phyloP scores from a whole-genome alignment of 352 stramenopile genomes.

The Pythium apleroticum region DNA sequence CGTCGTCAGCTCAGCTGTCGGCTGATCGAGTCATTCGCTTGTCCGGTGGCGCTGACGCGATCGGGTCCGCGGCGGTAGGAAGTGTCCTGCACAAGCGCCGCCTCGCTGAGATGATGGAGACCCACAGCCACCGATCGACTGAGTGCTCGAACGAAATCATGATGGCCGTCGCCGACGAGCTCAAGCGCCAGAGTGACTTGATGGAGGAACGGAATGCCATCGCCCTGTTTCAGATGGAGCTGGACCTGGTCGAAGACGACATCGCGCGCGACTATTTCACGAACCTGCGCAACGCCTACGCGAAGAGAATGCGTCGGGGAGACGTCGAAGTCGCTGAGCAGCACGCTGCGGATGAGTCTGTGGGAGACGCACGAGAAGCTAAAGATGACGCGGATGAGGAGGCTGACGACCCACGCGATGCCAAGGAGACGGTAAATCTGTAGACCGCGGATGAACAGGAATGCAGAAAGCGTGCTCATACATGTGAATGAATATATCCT shows the following conservation, averaged over 20 bases:
- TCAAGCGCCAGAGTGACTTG: constrained; percentile 61
- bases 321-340: background rate
- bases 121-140: constrained; percentile 8
- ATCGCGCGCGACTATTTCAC: constrained; percentile 47
- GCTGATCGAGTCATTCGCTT: background rate
- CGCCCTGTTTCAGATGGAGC: constrained; percentile 53
- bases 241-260: constrained; percentile 47
- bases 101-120: constrained; percentile 26
- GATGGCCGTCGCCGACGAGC: constrained; percentile 43
- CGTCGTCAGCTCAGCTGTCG: constrained; percentile 4
- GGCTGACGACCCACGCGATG: background rate
- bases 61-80: constrained; percentile 12
- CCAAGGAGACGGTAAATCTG: constrained; percentile 17
- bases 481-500: background rate
- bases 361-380: background rate
- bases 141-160: constrained; percentile 36
- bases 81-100: constrained; percentile 24
- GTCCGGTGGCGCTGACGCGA: background rate
- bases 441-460: background rate
- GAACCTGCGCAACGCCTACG: constrained; percentile 46
- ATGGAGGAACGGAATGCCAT: constrained; percentile 79
- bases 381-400: background rate
- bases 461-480: background rate
- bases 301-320: constrained; percentile 45
- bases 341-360: background rate